Percentiles rank a stretch among this genome's conserved stretches.
Evolutionary conservation across 1,284 basidiomycete genomes (phyloP).

Genomic region (Cryptococcus sp.): DNA sequence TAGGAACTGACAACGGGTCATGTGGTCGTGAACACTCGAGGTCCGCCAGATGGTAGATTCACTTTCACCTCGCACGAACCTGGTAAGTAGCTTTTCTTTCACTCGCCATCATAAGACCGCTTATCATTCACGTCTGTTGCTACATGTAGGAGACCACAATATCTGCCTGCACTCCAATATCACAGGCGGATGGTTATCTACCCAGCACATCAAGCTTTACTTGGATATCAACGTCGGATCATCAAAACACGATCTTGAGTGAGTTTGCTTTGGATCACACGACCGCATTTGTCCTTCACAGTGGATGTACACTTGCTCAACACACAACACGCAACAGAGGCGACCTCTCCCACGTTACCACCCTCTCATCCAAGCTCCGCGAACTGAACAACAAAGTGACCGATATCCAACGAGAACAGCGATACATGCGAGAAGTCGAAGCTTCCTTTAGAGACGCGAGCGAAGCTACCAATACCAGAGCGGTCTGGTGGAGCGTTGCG

Average conservation of each 20-base stretch:
- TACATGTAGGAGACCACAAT: conserved; percentile 75
- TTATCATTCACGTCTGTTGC: not conserved
- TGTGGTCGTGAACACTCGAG: conserved; percentile 78
- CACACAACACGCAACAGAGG: conserved; percentile 22
- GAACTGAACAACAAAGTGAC: conserved; percentile 91
- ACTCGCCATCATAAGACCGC: not conserved
- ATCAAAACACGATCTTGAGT: conserved; percentile 75
- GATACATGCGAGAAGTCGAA: conserved; percentile 96
- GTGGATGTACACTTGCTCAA: conserved; percentile 5
- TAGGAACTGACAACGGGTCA: conserved; percentile 41
- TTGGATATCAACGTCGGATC: conserved; percentile 90
- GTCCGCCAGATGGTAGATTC: conserved; percentile 86
- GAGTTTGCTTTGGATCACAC: conserved; percentile 42
- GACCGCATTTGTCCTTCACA: not conserved
- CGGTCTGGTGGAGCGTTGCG: conserved; percentile 87
- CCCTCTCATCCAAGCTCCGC: conserved; percentile 79
- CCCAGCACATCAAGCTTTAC: conserved; percentile 89
- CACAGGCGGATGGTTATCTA: conserved; percentile 75
- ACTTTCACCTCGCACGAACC: conserved; percentile 96
- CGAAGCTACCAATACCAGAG: conserved; percentile 82
- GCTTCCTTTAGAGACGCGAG: conserved; percentile 85
- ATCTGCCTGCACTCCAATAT: conserved; percentile 93
- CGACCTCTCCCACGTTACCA: conserved; percentile 82
- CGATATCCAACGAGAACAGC: conserved; percentile 92
- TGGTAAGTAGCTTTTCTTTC: conserved; percentile 25